Conservation (phyloP, 2,329 filamentous ascomycete genomes). For the Exophiala aquamarina region DNA sequence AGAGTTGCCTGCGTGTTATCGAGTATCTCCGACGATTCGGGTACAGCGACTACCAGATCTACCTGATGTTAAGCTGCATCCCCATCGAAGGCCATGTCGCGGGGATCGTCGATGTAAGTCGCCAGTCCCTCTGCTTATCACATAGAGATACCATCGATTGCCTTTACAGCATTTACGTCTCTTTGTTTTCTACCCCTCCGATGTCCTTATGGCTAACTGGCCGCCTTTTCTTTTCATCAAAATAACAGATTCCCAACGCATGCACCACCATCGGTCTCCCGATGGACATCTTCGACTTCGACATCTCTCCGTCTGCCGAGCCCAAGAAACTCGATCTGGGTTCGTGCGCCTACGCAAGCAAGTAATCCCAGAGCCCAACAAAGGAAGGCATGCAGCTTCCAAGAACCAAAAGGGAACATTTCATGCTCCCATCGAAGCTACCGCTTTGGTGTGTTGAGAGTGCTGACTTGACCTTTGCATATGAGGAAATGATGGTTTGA, state of each 20-base stretch:
- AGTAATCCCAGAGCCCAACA: too few species aligned
- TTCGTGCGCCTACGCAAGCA: conserved; percentile 55
- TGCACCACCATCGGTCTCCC: conserved; percentile 86
- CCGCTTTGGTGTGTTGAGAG: too few species aligned
- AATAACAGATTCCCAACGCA: conserved; percentile 69
- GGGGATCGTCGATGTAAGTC: conserved; percentile 71
- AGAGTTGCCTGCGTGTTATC: conserved; percentile 74
- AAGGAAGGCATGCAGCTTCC: too few species aligned
- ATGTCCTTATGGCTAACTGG: background rate
- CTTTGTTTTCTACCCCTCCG: too few species aligned
- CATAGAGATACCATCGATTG: too few species aligned
- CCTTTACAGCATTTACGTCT: too few species aligned
- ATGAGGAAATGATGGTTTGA: too few species aligned
- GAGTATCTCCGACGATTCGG: conserved; percentile 76
- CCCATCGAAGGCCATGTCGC: conserved; percentile 86
- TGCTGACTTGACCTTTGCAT: too few species aligned
- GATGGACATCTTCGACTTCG: conserved; percentile 94
- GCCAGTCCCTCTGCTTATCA: conserved; percentile 8
- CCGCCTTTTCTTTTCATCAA: conserved; percentile 1
- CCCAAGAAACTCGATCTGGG: conserved; percentile 68
- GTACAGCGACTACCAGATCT: conserved; percentile 74
- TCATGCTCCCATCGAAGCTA: too few species aligned
- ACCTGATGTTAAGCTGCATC: conserved; percentile 80
- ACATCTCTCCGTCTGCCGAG: conserved; percentile 67
- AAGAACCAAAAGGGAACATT: too few species aligned